phyloP scores from a whole-genome alignment of 1,284 basidiomycete species.

The Pseudozyma sp. region DNA sequence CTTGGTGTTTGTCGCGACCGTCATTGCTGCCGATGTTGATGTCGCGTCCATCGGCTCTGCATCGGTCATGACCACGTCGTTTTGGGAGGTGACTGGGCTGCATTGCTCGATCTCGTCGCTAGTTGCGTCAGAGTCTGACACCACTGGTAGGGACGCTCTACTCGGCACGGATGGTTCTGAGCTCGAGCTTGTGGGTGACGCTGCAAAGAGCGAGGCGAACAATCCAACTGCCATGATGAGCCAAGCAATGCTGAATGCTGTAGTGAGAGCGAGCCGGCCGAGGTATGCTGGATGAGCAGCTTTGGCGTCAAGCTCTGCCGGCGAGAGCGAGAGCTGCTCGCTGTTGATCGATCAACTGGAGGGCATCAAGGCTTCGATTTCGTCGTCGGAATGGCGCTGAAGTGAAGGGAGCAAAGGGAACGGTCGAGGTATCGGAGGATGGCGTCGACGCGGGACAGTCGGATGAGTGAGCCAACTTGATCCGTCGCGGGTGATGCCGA shows the following conservation, averaged over 20 bases:
- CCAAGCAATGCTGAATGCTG: not conserved
- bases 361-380: constrained; percentile 8
- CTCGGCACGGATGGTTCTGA: not conserved
- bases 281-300: constrained; percentile 1
- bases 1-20: constrained; percentile 3
- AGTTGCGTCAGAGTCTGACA: not conserved
- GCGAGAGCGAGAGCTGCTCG: constrained; percentile 10
- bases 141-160: too few relatives aligned
- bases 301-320: not conserved
- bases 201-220: constrained; percentile 40
- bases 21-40: not conserved
- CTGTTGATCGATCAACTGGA: not conserved
- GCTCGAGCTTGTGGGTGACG: constrained; percentile 4
- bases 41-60: not conserved
- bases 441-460: not conserved
- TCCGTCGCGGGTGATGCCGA: not conserved
- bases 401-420: not conserved
- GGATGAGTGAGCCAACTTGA: not conserved
- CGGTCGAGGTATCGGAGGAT: not conserved
- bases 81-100: constrained; percentile 1
- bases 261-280: constrained; percentile 1
- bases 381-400: too few relatives aligned
- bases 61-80: constrained; percentile 10
- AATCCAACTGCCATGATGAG: constrained; percentile 27
- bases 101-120: constrained; percentile 14